These are phyloP conservation scores for Ganoderma meredithae DNA, from an alignment of 1,284 basidiomycete genomes.

Conservation along the genomic window DNA sequence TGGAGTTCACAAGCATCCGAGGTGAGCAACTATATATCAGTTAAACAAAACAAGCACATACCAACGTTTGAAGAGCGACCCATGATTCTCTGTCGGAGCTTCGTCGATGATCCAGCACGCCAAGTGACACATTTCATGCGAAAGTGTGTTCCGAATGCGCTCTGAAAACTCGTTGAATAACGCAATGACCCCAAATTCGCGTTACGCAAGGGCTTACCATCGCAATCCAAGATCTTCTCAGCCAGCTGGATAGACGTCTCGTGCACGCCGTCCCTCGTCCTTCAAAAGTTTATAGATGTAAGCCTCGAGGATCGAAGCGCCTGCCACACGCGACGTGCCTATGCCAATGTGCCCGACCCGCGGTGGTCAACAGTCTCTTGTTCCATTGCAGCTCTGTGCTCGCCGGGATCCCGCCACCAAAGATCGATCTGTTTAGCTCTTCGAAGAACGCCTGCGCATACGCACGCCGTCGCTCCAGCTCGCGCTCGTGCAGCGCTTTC, in stretches of 20 bases:
- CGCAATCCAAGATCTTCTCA: conserved; percentile 77
- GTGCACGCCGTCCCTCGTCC: conserved; percentile 58
- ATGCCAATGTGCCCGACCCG: conserved; percentile 79
- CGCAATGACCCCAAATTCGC: too few species aligned
- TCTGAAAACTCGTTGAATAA: conserved; percentile 49
- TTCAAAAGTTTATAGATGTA: conserved; percentile 34
- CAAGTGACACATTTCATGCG: conserved; percentile 90
- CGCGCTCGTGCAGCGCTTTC: conserved; percentile 53
- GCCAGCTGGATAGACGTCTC: conserved; percentile 76
- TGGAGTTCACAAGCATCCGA: not conserved
- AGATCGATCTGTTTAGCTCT: conserved; percentile 82
- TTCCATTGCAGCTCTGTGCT: conserved; percentile 77
- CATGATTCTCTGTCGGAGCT: conserved; percentile 73
- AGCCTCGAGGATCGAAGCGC: not conserved
- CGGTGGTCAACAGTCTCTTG: conserved; percentile 75
- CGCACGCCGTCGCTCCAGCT: conserved; percentile 52
- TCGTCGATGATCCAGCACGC: conserved; percentile 82
- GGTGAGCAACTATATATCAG: not conserved
- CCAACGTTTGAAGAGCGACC: conserved; percentile 75
- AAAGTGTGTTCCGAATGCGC: conserved; percentile 78
- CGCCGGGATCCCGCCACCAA: conserved; percentile 75
- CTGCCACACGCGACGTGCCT: conserved; percentile 49
- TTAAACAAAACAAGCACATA: conserved; percentile 40
- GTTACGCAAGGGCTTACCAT: conserved; percentile 53
- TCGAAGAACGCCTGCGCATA: conserved; percentile 79